Base-by-base conservation (phyloP, 164 flowering plant species). In the Santalum album region DNA sequence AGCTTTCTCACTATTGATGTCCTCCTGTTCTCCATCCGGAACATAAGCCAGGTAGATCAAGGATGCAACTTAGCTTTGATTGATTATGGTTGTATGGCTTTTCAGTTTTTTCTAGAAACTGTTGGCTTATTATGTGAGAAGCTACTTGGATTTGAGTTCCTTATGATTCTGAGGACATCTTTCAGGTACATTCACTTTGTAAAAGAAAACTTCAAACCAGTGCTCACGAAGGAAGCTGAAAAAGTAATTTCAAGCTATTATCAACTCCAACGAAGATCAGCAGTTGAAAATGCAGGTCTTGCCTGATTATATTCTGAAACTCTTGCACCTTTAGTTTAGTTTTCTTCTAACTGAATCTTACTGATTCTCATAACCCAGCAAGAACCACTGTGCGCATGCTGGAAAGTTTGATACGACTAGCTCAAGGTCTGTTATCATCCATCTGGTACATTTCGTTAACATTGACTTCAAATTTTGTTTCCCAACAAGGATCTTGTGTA, bases 301-400 rank as follows among this genome's bases (percentile, higher is more conserved):
- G 51, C 42, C 56, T 58, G 21, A 21, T 23, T 6, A 18, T 7
- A 38, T 26, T 36, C 16, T 43, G 19, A 23, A 18, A 11, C 10
- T 52, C 1, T 43, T 16, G 10, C 18, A 59, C 35, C 36, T 25
- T 26, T 18, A 11, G 23, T 53, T 14, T 24, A 44, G 11, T 39
- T 35, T 3, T 39, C 23, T 16, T 32, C 4, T 16, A 34, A 25
- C 17, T 10, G 9, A 20, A 23, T 29, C 27, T 43, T 27, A 32
- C 35, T 51, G 15, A 1, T 20, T 27, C 26, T 25, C 12, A 63
- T 45, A 34, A 35, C 66, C 75, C 88, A 87, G 96, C 99, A 57
- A 83, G 99, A 60, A 92, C 94, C 59, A 92, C 97, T 25, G 88
- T 92, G 54, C 83, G 99, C 38, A 89, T 92, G 99, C 82, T 92